Conservation (phyloP, 2,329 filamentous ascomycete species). For the Paracorniculantispora psalliotae region DNA sequence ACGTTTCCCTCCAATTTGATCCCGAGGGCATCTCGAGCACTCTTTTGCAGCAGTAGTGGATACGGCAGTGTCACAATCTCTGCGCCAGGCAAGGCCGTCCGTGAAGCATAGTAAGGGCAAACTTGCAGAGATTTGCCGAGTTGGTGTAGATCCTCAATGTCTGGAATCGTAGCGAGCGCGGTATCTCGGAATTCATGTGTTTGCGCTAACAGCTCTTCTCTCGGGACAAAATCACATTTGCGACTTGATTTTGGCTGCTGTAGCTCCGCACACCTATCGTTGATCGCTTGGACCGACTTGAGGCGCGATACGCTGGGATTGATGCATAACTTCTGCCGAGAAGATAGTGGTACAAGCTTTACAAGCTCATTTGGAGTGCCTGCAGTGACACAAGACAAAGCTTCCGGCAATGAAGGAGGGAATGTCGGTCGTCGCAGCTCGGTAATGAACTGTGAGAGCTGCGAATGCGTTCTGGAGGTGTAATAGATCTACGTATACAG, state of each 20-base stretch:
- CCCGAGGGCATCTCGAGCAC: constrained; percentile 79
- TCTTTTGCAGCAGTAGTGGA: constrained; percentile 80
- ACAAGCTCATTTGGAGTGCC: constrained; percentile 39
- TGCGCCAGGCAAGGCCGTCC: constrained; percentile 72
- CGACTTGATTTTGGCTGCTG: constrained; percentile 61
- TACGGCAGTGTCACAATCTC: constrained; percentile 94
- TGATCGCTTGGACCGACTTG: constrained; percentile 72
- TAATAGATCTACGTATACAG: constrained; percentile 64
- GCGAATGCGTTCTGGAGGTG: constrained; percentile 88
- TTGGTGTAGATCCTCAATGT: constrained; percentile 84
- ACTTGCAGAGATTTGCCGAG: constrained; percentile 75
- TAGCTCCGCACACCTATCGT: constrained; percentile 85
- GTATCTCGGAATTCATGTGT: constrained; percentile 81
- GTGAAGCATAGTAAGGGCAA: constrained; percentile 95
- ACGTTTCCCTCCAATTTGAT: constrained; percentile 83
- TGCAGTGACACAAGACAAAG: constrained; percentile 25
- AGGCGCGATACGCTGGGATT: constrained; percentile 75
- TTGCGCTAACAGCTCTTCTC: constrained; percentile 65
- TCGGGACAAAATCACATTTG: constrained; percentile 72
- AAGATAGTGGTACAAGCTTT: constrained; percentile 79
- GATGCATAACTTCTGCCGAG: constrained; percentile 84
- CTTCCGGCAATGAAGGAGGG: constrained; percentile 61
- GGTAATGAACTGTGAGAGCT: constrained; percentile 80
- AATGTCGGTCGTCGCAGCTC: constrained; percentile 76
- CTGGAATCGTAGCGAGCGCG: constrained; percentile 75